A percentile compares a stretch with the other conserved stretches of the same genome.
These are phyloP conservation scores for Auriscalpium microsporum DNA, from an alignment of 768 basidiomycete genomes.

Conservation along the genomic window DNA sequence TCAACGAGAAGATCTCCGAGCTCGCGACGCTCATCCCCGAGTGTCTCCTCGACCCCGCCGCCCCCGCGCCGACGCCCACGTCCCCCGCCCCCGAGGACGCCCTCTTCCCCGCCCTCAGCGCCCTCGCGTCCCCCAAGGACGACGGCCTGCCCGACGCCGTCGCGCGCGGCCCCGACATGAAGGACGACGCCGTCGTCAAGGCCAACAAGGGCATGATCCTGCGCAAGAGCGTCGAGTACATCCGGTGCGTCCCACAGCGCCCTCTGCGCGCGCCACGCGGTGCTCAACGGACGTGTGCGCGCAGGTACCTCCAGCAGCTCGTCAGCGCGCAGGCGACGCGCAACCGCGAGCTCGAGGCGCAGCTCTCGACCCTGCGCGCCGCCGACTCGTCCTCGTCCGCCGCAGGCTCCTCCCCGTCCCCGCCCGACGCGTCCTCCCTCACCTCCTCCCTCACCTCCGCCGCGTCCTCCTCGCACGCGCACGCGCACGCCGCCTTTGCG, in stretches of 20 bases:
- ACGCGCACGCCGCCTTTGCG: neutral
- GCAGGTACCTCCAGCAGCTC: slow-evolving; percentile 74
- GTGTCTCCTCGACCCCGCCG: slow-evolving; percentile 59
- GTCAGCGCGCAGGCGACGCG: slow-evolving; percentile 71
- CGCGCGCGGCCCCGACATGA: slow-evolving; percentile 18
- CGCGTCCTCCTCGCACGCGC: neutral
- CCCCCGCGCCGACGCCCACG: slow-evolving; percentile 12
- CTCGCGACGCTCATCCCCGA: slow-evolving; percentile 85
- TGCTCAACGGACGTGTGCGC: too few species aligned
- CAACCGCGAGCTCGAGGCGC: slow-evolving; percentile 71
- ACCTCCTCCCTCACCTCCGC: neutral
- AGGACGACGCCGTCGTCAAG: slow-evolving; percentile 48
- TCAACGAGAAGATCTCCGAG: slow-evolving; percentile 92
- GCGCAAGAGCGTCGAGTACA: slow-evolving; percentile 51
- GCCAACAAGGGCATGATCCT: slow-evolving; percentile 95
- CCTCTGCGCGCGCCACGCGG: too few species aligned
- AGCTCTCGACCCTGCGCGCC: slow-evolving; percentile 30
- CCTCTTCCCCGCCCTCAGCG: slow-evolving; percentile 8
- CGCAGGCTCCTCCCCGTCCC: neutral
- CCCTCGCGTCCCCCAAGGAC: slow-evolving; percentile 4
- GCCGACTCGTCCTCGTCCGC: neutral
- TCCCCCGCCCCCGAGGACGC: slow-evolving; percentile 16
- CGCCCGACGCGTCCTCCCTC: slow-evolving; percentile 2
- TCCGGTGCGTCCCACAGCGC: slow-evolving; percentile 23
- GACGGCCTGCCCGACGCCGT: slow-evolving; percentile 1